Evolutionary conservation across 495 filamentous ascomycete genomes (phyloP), one percentile per base, ranked within the genome.

Genomic region (Xylaria venustula): DNA sequence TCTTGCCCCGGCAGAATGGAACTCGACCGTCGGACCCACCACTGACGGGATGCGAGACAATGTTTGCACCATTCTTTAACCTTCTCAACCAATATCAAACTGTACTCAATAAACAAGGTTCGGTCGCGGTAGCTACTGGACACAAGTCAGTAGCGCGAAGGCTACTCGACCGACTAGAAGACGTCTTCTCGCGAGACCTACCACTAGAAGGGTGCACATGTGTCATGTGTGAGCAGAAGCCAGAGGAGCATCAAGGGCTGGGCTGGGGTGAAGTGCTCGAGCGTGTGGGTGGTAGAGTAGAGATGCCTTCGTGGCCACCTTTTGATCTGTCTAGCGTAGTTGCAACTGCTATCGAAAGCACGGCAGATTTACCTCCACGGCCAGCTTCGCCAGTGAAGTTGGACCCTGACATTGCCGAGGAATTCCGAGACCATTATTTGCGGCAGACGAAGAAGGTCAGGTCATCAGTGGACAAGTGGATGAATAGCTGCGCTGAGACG

Each of bases 221-320:
- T 72, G 73, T 90, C 47, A 88, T 96, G 79, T 97, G 93, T 66
- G 81, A 89, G 41, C 62, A 73, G 34, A 70, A 75, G 4, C 81
- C 81, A 25, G 81, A 87, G 48, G 78, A 79, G 2, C 82, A 81
- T 42, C 75, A 82, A 34, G 92, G 92, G 1, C 79, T 97, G n/a
- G 93, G 91, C 64, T 99, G 95, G 95, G 93, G 93, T 1, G 95
- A 98, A 64, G 90, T 98, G 7, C 79, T 99, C 23, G 94, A 99
- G 74, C 85, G 91, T 63, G 92, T 97, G 6, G 92, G 91, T 57
- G 93, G 93, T 7, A 85, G 93, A 56, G 81, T 89, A 26, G 89
- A 94, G 49, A 79, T 97, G 44, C 94, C 94, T 2, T 75, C 76
- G 42, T 96, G 93, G 92, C 93, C 93, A 20, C 89, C 92, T 0